Evolutionary conservation across 345 rosid species (phyloP), one percentile per base, ranked within the genome.

Genomic region (Populus davidiana): DNA sequence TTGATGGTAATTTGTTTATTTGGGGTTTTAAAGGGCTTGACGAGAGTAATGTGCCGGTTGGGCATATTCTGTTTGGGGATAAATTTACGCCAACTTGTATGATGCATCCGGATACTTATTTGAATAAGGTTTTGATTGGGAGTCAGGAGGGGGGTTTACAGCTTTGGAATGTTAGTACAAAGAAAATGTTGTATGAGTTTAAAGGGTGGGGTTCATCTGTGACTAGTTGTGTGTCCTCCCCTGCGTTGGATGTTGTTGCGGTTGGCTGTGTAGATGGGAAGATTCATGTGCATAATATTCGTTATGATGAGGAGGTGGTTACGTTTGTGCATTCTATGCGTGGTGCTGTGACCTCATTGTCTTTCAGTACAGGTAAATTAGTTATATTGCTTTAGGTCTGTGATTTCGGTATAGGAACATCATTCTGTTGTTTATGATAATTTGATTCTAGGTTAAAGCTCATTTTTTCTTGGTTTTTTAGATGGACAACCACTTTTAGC

Each of bases 401-500:
- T 80, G 9, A 13, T 78, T 75, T 56, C 12, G 59, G 62, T 54
- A 20, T 8, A 54, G 27, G 62, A 54, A 21, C 4, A 54, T 13
- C 25, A 9, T 62, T 25, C 13, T 62, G 31, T 18, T 43, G 52
- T 62, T n/a, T 29, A 20, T 39, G 20, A 54, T 54, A 1, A 21
- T 54, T 31, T 73, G 65, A 49, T 33, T 18, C 70, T 38, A 43
- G 63, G 49, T 43, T 71, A 69, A 54, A 76, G 63, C 61, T 83
- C 38, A 75, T 52, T 9, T n/a, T 23, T 11, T 39, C 18, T 65
- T 25, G 66, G 33, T 35, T 74, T 72, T 43, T 74, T 81, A 96
- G 99, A 92, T 91, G 98, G 99, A 43, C 93, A 89, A 75, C 98
- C 99, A 67, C 92, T 93, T 87, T 88, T 96, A 50, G 98, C 99